Conservation (phyloP, 345 rosid species). For the Lenwebbia sp. region DNA sequence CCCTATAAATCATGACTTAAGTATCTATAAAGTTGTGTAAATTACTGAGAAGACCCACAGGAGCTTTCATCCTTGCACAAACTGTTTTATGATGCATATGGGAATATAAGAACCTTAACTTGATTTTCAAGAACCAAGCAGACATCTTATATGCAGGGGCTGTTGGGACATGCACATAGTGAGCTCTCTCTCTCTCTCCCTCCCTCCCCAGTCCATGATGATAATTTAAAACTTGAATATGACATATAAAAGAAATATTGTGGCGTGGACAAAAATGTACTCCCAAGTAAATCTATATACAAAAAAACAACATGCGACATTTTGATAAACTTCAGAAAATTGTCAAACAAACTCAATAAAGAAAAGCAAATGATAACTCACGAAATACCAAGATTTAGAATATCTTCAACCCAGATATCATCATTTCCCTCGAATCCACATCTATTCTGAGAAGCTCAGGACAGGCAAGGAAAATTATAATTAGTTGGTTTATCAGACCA, state of each 20-base stretch:
- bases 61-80: neutral
- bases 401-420: conserved; percentile 90
- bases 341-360: neutral
- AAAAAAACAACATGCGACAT: neutral
- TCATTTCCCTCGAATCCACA: conserved; percentile 88
- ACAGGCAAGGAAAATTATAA: neutral
- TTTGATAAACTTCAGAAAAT: neutral
- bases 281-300: neutral
- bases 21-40: neutral
- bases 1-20: neutral
- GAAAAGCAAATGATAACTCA: conserved; percentile 32
- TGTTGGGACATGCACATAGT: neutral
- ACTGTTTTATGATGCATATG: neutral
- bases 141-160: neutral
- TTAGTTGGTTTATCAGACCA: neutral
- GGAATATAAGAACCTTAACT: neutral
- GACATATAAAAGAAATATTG: neutral
- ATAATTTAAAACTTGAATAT: neutral
- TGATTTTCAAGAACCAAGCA: neutral
- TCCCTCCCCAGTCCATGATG: neutral
- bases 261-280: neutral
- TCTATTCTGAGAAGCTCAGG: conserved; percentile 55
- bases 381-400: conserved; percentile 91
- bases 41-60: neutral
- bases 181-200: neutral